Conservation (phyloP, 108 stramenopile genomes). For the Cylindrotheca fusiformis region DNA sequence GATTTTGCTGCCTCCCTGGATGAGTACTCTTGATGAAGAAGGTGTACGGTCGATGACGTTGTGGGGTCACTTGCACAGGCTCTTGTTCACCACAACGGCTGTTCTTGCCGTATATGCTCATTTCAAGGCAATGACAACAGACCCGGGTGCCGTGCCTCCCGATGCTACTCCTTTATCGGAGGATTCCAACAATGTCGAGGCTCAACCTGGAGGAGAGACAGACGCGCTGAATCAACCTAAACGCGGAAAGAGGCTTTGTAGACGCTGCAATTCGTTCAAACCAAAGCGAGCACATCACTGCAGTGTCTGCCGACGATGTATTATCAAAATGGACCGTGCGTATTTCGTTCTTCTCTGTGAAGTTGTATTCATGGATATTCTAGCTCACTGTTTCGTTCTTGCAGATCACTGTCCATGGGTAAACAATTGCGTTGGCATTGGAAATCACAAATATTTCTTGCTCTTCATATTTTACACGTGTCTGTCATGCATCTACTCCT, state of each 20-base stretch:
- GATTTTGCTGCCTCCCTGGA: constrained; percentile 81
- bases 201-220: background rate
- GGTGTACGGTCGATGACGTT: constrained; percentile 43
- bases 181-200: background rate
- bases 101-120: constrained; percentile 63
- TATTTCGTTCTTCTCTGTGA: constrained; percentile 1
- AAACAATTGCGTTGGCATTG: constrained; percentile 98
- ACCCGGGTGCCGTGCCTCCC: constrained; percentile 87
- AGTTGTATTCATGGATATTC: background rate
- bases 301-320: constrained; percentile 85
- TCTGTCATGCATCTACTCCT: constrained; percentile 80
- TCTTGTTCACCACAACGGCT: constrained; percentile 57
- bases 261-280: constrained; percentile 84
- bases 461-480: constrained; percentile 97
- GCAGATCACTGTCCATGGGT: constrained; percentile 89
- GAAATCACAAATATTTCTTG: constrained; percentile 99
- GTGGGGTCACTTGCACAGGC: constrained; percentile 52
- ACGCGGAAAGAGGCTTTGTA: constrained; percentile 61
- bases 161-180: constrained; percentile 70
- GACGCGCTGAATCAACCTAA: constrained; percentile 21
- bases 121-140: constrained; percentile 90
- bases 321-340: constrained; percentile 92
- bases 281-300: constrained; percentile 77
- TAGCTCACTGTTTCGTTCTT: background rate
- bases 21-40: constrained; percentile 61